phyloP scores from a whole-genome alignment of 768 basidiomycete species.

The Tricholoma bakamatsutake region DNA sequence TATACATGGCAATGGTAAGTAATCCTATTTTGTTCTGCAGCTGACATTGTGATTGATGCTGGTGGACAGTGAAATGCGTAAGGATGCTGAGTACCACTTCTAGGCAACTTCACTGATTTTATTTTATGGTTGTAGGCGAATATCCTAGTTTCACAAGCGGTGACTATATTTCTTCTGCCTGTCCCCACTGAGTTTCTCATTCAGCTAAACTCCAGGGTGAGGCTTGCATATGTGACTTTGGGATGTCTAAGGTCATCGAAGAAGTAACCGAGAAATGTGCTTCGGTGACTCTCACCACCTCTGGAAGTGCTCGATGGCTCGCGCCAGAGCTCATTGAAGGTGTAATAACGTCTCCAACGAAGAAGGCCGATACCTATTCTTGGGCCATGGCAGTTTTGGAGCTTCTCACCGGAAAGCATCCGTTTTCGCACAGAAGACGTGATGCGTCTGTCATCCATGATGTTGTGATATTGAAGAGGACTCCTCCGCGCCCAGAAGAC shows the following conservation, averaged over 20 bases:
- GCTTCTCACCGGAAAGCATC: constrained; percentile 45
- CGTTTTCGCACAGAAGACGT: constrained; percentile 43
- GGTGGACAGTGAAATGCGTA: constrained; percentile 4
- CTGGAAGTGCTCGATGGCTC: constrained; percentile 50
- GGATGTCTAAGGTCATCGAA: constrained; percentile 55
- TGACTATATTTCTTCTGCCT: constrained; percentile 15
- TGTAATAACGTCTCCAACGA: constrained; percentile 35
- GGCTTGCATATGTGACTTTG: constrained; percentile 58
- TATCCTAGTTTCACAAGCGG: constrained; percentile 49
- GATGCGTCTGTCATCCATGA: constrained; percentile 47
- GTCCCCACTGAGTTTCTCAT: not conserved
- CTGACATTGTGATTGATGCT: not conserved
- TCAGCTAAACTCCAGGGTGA: constrained; percentile 31
- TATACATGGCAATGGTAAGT: constrained; percentile 58
- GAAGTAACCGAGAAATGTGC: constrained; percentile 47
- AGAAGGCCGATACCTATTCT: constrained; percentile 48
- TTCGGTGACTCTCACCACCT: constrained; percentile 41
- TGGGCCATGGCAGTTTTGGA: constrained; percentile 59
- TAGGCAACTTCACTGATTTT: not conserved
- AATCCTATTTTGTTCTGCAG: not conserved
- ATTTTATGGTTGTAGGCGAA: constrained; percentile 36
- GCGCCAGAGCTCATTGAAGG: constrained; percentile 54
- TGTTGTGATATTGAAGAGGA: constrained; percentile 29
- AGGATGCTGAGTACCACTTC: not conserved
- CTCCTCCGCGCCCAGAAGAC: constrained; percentile 38